These are phyloP conservation scores for Fusarium robinianum DNA, from an alignment of 2,329 filamentous ascomycete genomes.

Conservation along the genomic window DNA sequence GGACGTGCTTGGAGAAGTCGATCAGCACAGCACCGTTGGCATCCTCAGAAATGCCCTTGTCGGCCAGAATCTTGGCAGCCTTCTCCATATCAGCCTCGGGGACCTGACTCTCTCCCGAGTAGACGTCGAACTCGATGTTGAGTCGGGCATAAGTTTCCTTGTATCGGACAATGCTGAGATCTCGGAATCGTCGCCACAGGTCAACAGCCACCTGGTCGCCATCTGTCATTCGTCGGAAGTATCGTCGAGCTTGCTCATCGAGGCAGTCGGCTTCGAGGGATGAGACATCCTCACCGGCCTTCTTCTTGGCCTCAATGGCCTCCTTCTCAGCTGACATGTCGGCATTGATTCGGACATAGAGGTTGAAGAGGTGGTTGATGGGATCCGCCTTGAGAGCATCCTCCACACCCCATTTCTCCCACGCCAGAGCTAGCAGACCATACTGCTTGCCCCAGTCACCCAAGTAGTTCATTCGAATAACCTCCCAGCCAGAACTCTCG, in stretches of 20 bases:
- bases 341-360: constrained; percentile 78
- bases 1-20: constrained; percentile 70
- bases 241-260: constrained; percentile 75
- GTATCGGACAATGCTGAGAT: constrained; percentile 69
- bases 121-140: constrained; percentile 73
- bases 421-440: constrained; percentile 63
- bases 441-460: constrained; percentile 41
- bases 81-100: constrained; percentile 67
- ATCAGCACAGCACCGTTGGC: constrained; percentile 74
- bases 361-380: constrained; percentile 80
- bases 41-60: constrained; percentile 68
- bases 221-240: constrained; percentile 74
- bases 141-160: constrained; percentile 70
- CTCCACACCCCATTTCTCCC: constrained; percentile 75
- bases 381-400: constrained; percentile 72
- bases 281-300: constrained; percentile 55
- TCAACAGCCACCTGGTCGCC: constrained; percentile 63
- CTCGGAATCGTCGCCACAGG: constrained; percentile 68
- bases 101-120: constrained; percentile 74
- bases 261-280: constrained; percentile 59
- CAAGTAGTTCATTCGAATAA: constrained; percentile 67
- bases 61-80: constrained; percentile 64
- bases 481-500: constrained; percentile 72
- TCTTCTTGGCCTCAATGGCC: constrained; percentile 60
- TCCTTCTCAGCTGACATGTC: constrained; percentile 71